A percentile compares a stretch with the other conserved stretches of the same genome.
Evolutionary conservation across 805 yeast species (phyloP).

Genomic region (Torulaspora quercuum): DNA sequence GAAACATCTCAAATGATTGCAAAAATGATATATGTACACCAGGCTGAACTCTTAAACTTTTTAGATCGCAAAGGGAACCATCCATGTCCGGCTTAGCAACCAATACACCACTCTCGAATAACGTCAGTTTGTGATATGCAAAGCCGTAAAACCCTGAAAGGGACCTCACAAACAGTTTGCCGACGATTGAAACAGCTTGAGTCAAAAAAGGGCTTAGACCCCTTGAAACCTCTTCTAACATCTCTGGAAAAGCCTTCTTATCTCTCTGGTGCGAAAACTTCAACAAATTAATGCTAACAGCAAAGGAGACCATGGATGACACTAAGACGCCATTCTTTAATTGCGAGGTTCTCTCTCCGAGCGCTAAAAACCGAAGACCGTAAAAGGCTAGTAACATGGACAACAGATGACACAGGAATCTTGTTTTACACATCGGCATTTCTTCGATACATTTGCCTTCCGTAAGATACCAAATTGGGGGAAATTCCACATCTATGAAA

Average conservation of each 20-base stretch:
- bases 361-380: conserved; percentile 19
- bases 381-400: conserved; percentile 14
- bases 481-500: conserved; percentile 14
- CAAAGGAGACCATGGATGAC: conserved; percentile 17
- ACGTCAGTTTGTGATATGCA: conserved; percentile 16
- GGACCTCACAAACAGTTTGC: conserved; percentile 13
- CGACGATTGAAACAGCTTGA: conserved; percentile 10
- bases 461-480: conserved; percentile 15
- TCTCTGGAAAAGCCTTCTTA: conserved; percentile 18
- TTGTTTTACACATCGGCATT: conserved; percentile 3
- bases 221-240: conserved; percentile 5
- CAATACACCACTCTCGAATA: conserved; percentile 12
- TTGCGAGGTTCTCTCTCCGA: conserved; percentile 12
- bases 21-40: conserved; percentile 4
- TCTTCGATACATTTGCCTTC: conserved; percentile 5
- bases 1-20: conserved; percentile 10
- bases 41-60: conserved; percentile 1
- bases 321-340: conserved; percentile 15
- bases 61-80: conserved; percentile 1
- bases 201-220: conserved; percentile 24
- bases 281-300: conserved; percentile 16
- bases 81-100: conserved; percentile 7
- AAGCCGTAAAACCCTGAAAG: conserved; percentile 15
- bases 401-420: conserved; percentile 9
- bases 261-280: conserved; percentile 19